Evolutionary conservation across 106 monocot species (phyloP).

Genomic region (Allium cepa): DNA sequence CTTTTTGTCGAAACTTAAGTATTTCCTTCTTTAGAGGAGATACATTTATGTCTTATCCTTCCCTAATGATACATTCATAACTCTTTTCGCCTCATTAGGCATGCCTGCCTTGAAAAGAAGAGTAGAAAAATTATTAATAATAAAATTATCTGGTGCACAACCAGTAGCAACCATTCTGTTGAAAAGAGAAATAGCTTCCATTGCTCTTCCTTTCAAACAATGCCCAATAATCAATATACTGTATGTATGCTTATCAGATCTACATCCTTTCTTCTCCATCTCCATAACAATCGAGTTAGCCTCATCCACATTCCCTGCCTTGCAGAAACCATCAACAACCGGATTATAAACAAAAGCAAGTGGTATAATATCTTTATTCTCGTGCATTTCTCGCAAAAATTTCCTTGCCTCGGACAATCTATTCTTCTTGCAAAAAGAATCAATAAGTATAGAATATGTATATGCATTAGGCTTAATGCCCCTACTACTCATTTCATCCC

Average conservation of each 20-base stretch:
- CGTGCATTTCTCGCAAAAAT: constrained; percentile 39
- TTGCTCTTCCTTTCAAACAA: constrained; percentile 73
- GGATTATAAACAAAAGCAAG: constrained; percentile 68
- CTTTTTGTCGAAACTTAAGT: constrained; percentile 1
- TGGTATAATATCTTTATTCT: constrained; percentile 35
- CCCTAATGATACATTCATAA: constrained; percentile 24
- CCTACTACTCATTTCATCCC: constrained; percentile 43
- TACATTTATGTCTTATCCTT: constrained; percentile 2
- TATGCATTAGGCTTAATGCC: constrained; percentile 51
- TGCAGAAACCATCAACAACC: constrained; percentile 74
- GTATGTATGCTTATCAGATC: constrained; percentile 70
- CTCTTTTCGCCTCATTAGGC: constrained; percentile 46
- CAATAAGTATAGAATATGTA: constrained; percentile 60
- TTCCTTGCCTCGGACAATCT: constrained; percentile 39
- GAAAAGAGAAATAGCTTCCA: constrained; percentile 60
- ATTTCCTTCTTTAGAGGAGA: constrained; percentile 7
- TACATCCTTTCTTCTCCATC: constrained; percentile 50
- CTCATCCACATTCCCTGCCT: constrained; percentile 58
- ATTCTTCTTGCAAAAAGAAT: constrained; percentile 69
- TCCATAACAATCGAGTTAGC: constrained; percentile 41
- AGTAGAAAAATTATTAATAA: constrained; percentile 38
- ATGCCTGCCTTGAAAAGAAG: constrained; percentile 83
- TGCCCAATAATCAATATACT: constrained; percentile 85
- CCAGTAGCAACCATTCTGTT: constrained; percentile 48
- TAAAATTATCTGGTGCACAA: constrained; percentile 43